Evolutionary conservation across 495 filamentous ascomycete genomes (phyloP).

Genomic region (Trypethelium eluteriae): DNA sequence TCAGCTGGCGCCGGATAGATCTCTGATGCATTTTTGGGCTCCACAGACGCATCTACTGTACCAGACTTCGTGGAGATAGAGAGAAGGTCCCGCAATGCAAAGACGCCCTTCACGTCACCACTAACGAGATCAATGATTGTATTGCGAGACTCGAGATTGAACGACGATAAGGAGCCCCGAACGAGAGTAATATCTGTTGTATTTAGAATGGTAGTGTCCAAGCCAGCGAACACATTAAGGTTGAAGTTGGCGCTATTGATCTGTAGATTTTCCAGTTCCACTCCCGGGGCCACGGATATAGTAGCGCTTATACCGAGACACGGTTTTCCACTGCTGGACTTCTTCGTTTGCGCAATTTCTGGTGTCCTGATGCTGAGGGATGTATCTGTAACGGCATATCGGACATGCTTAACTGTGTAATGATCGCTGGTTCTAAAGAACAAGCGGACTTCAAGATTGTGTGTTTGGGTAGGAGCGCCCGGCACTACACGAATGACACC

Average conservation of each 20-base stretch:
- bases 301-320: background rate
- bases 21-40: slow-evolving; percentile 21
- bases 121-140: slow-evolving; percentile 26
- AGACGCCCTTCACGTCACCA: slow-evolving; percentile 30
- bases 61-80: slow-evolving; percentile 27
- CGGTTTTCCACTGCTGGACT: background rate
- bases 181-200: background rate
- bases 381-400: background rate
- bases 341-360: background rate
- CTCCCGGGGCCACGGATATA: slow-evolving; percentile 4
- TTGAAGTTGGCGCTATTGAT: background rate
- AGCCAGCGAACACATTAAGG: background rate
- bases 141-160: slow-evolving; percentile 22
- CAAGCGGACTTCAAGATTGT: background rate
- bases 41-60: slow-evolving; percentile 28
- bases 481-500: slow-evolving; percentile 5
- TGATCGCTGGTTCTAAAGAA: background rate
- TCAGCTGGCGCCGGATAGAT: slow-evolving; percentile 21
- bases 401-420: background rate
- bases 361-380: background rate
- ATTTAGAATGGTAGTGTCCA: background rate
- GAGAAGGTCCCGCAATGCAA: slow-evolving; percentile 28
- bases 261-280: slow-evolving; percentile 1
- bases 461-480: background rate
- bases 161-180: background rate